Evolutionary conservation across 352 stramenopile species (phyloP).

Genomic region (Phytophthora citrophthora): DNA sequence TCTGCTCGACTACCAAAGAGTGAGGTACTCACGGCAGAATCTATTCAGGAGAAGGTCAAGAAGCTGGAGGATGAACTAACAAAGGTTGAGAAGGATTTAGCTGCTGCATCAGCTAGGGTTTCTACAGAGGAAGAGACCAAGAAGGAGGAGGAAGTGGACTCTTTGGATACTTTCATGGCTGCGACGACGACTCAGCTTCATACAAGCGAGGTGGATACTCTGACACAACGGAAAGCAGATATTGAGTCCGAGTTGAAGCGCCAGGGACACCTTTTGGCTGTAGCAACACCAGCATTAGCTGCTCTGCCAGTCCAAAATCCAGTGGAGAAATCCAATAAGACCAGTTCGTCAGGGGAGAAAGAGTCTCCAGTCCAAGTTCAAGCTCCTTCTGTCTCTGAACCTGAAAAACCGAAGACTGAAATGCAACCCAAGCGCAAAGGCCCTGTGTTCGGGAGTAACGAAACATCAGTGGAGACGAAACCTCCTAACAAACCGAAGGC

Average conservation of each 20-base stretch:
- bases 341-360: background rate
- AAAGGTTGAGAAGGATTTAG: conserved; percentile 36
- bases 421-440: conserved; percentile 2
- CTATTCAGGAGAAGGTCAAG: conserved; percentile 52
- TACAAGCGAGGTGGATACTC: conserved; percentile 33
- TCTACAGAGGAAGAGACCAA: conserved; percentile 20
- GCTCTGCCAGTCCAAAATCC: conserved; percentile 26
- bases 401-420: background rate
- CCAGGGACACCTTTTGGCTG: conserved; percentile 52
- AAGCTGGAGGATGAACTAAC: conserved; percentile 44
- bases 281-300: conserved; percentile 64
- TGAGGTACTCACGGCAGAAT: conserved; percentile 60
- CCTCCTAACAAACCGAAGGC: conserved; percentile 1
- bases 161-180: conserved; percentile 76
- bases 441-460: background rate
- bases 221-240: conserved; percentile 30
- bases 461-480: conserved; percentile 3
- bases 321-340: conserved; percentile 2
- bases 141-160: conserved; percentile 46
- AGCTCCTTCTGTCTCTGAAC: background rate
- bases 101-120: conserved; percentile 19
- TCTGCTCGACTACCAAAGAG: conserved; percentile 2
- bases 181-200: conserved; percentile 58
- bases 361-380: background rate
- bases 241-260: conserved; percentile 50